Conservation (phyloP, 2,329 filamentous ascomycete species). For the Pseudogymnoascus sp. region DNA sequence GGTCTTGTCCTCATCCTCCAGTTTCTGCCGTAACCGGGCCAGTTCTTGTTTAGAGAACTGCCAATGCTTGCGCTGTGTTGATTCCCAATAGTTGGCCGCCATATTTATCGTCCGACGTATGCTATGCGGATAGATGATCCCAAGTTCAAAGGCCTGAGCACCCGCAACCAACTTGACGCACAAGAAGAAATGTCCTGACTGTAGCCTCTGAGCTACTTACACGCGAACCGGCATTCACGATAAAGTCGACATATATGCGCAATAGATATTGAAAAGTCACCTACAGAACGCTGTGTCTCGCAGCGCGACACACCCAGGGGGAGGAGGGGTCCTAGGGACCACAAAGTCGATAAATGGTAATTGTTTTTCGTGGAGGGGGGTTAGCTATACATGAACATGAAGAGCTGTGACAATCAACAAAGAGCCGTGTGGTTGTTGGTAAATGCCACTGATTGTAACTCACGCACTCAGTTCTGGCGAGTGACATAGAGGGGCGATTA, state of each 20-base stretch:
- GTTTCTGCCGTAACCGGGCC: constrained; percentile 61
- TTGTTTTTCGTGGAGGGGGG: constrained; percentile 1
- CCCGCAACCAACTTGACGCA: neutral
- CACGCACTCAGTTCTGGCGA: neutral
- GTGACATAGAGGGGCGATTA: constrained; percentile 5
- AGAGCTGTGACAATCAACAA: constrained; percentile 2
- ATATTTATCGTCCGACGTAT: constrained; percentile 39
- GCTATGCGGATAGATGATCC: neutral
- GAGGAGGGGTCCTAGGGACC: neutral
- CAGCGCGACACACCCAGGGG: neutral
- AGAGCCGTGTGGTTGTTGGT: neutral
- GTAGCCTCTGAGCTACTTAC: neutral
- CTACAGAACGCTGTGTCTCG: constrained; percentile 6
- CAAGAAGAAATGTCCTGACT: neutral
- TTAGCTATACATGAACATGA: constrained; percentile 9
- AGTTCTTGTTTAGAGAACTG: constrained; percentile 79
- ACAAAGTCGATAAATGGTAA: neutral
- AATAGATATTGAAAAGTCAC: constrained; percentile 3
- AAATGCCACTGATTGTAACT: neutral
- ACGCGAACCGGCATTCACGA: neutral
- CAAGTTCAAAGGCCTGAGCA: neutral
- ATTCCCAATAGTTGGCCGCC: constrained; percentile 96
- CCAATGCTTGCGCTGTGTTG: constrained; percentile 85
- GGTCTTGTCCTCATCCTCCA: constrained; percentile 67
- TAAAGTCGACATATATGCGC: neutral